These are phyloP conservation scores for Pilaira anomala DNA, from an alignment of 192 early-diverging fungal species.

Conservation along the genomic window DNA sequence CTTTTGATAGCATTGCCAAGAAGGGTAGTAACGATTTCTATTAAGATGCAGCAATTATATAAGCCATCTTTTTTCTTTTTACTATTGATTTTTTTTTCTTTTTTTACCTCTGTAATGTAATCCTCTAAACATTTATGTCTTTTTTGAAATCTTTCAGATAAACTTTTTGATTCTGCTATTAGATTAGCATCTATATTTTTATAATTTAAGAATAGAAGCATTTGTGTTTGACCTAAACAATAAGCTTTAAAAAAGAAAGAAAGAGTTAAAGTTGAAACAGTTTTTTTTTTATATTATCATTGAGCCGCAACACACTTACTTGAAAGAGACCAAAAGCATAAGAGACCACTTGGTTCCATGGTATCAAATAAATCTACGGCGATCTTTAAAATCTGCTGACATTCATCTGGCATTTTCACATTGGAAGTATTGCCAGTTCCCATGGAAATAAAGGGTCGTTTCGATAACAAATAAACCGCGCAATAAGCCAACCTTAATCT, in stretches of 20 bases:
- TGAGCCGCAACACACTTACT: neutral
- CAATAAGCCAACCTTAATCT: slow-evolving; percentile 2
- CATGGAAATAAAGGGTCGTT: slow-evolving; percentile 12
- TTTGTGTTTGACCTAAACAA: slow-evolving; percentile 7
- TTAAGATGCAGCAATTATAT: too few species aligned
- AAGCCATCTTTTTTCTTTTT: neutral
- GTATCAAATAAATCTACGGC: slow-evolving; percentile 2
- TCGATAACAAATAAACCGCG: neutral
- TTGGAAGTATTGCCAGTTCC: neutral
- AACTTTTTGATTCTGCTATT: neutral
- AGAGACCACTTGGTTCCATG: neutral
- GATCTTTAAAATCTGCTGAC: neutral
- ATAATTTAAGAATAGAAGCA: slow-evolving; percentile 14
- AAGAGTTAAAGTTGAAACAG: neutral
- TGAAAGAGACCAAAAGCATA: slow-evolving; percentile 11
- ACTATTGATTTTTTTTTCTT: neutral
- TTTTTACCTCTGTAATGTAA: slow-evolving; percentile 10
- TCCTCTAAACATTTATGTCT: neutral
- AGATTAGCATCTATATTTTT: neutral
- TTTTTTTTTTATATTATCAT: neutral
- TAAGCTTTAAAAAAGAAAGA: neutral
- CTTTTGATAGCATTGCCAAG: slow-evolving; percentile 6
- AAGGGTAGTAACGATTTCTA: slow-evolving; percentile 11
- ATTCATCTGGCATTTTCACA: slow-evolving; percentile 3
- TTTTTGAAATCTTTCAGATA: slow-evolving; percentile 2